Base-by-base conservation (phyloP, 306 rosid species). In the Nissolia schottii region DNA sequence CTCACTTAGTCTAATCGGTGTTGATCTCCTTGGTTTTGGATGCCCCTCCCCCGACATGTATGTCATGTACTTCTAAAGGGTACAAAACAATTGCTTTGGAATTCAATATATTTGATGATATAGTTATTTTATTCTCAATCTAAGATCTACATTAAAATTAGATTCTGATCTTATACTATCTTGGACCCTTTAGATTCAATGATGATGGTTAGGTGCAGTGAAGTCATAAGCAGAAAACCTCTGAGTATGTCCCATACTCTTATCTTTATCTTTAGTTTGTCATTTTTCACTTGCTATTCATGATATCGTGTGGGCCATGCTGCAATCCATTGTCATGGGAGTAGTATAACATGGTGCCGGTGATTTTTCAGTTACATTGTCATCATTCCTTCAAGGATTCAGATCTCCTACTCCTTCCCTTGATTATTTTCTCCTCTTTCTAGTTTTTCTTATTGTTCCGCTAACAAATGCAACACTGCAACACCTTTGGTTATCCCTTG, bases 361-460 rank as follows among this genome's bases (percentile, higher is more conserved):
- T 56, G 40, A 66, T 41, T 75, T 64, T 54, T 9, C 35, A 69
- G 35, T 69, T 54, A 53, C 38, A 1, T 16, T 28, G 45, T 57
- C 8, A 31, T 72, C 46, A 13, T 55, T 41, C 57, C 28, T 16
- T 29, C 35, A 41, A 6, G 18, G 25, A 58, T 40, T 32, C 37
- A 25, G 13, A 48, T 58, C 85, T 19, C 85, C 77, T 65, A 46
- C 67, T 58, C 64, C 27, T 9, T 24, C 23, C 69, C 23, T 40
- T 23, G 22, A 6, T 81, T 84, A 81, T 67, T 54, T 58, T 23
- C 84, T 62, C 68, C 79, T 32, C 20, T n/a, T 45, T 25, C 23
- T 12, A 6, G 22, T 12, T 35, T n/a, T 35, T n/a, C 3, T 48
- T 19, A 23, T 34, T 14, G 23, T 68, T 23, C 18, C 23, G 38